Conservation (phyloP, 2,329 filamentous ascomycete genomes). For the Pseudocercospora macadamiae region DNA sequence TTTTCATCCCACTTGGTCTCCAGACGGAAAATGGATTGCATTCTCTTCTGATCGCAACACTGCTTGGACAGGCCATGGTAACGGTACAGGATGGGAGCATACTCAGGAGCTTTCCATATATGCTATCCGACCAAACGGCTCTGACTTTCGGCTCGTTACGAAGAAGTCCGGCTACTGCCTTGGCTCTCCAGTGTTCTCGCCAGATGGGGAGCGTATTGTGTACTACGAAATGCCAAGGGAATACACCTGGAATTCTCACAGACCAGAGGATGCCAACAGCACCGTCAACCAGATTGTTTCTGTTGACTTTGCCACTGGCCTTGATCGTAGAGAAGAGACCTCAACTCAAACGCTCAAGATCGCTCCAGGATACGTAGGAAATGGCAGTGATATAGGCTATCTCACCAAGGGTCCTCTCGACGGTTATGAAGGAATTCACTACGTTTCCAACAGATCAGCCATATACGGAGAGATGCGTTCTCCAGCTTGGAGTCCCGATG, state of each 20-base stretch:
- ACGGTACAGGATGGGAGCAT: slow-evolving; percentile 21
- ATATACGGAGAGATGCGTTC: slow-evolving; percentile 12
- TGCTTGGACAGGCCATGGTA: slow-evolving; percentile 57
- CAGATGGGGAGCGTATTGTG: slow-evolving; percentile 16
- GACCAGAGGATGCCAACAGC: slow-evolving; percentile 12
- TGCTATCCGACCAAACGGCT: slow-evolving; percentile 19
- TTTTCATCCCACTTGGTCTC: slow-evolving; percentile 12
- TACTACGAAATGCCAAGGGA: slow-evolving; percentile 19
- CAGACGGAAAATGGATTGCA: slow-evolving; percentile 16
- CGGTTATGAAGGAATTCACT: slow-evolving; percentile 7
- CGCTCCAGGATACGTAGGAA: slow-evolving; percentile 14
- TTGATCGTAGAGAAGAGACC: slow-evolving; percentile 13
- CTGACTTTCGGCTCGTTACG: slow-evolving; percentile 16
- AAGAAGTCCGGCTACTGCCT: slow-evolving; percentile 13
- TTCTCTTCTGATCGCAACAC: slow-evolving; percentile 24
- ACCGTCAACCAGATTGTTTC: slow-evolving; percentile 18
- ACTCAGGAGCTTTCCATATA: slow-evolving; percentile 21
- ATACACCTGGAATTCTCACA: slow-evolving; percentile 20
- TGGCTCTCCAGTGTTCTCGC: slow-evolving; percentile 18
- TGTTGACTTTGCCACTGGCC: slow-evolving; percentile 19
- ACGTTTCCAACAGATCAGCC: slow-evolving; percentile 1
- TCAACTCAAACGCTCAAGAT: slow-evolving; percentile 12
- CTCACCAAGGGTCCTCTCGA: slow-evolving; percentile 15
- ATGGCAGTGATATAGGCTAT: slow-evolving; percentile 16
- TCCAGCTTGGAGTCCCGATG: slow-evolving; percentile 17